A percentile compares a stretch with the other conserved stretches of the same genome.
phyloP scores from a whole-genome alignment of 1,139 yeast genomes.

The Wickerhamiella infanticola region DNA sequence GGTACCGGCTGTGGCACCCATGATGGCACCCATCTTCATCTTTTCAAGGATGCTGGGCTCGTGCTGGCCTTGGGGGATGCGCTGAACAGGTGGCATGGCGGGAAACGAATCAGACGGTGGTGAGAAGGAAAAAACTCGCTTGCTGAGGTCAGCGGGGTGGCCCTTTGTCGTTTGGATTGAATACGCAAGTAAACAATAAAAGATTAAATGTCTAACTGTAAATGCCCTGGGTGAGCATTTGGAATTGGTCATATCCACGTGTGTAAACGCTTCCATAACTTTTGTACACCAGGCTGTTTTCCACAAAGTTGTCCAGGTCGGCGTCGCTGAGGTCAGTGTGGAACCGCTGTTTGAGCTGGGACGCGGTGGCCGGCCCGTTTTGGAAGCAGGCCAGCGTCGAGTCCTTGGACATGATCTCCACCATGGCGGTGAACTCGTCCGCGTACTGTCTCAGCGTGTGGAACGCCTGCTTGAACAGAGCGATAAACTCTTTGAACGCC shows the following conservation, averaged over 20 bases:
- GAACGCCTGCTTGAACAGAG: conserved; percentile 56
- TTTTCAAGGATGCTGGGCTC: conserved; percentile 87
- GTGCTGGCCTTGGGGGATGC: conserved; percentile 24
- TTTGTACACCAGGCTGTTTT: conserved; percentile 52
- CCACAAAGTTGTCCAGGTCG: conserved; percentile 68
- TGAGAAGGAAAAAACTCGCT: no score
- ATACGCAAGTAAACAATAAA: neutral
- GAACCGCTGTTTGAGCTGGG: conserved; percentile 60
- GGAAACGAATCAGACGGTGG: neutral
- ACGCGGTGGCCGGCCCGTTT: conserved; percentile 71
- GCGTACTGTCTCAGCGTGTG: conserved; percentile 52
- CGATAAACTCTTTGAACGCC: conserved; percentile 41
- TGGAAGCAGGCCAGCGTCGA: conserved; percentile 82
- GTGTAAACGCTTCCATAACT: conserved; percentile 85
- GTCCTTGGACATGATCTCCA: conserved; percentile 86
- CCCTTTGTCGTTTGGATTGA: neutral
- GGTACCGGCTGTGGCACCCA: conserved; percentile 73
- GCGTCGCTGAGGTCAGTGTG: conserved; percentile 59
- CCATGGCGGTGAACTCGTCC: conserved; percentile 61
- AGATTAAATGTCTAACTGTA: conserved; percentile 32
- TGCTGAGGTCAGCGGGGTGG: neutral
- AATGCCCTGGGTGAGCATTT: conserved; percentile 84
- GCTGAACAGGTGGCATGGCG: conserved; percentile 8
- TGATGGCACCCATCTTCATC: conserved; percentile 94
- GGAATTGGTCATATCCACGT: conserved; percentile 85